Percentiles rank a stretch among this genome's conserved stretches.
Evolutionary conservation across 108 stramenopile species (phyloP).

Genomic region (Licmophora abbreviata): DNA sequence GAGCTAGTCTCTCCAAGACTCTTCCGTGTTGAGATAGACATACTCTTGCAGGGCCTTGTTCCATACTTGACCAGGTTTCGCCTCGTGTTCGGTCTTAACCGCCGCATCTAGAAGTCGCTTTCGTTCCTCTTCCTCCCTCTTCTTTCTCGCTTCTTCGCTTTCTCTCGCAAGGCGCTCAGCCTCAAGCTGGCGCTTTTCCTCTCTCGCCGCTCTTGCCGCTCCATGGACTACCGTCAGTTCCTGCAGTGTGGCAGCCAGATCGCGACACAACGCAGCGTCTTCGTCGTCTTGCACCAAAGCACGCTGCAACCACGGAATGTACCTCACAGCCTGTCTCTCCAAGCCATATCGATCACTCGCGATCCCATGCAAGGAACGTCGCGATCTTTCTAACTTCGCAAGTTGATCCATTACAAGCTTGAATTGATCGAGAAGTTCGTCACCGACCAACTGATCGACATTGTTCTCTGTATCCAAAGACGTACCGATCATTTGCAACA

Average conservation of each 20-base stretch:
- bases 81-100: constrained; percentile 58
- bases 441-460: constrained; percentile 1
- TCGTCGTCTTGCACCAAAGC: constrained; percentile 63
- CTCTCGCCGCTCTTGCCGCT: constrained; percentile 36
- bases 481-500: constrained; percentile 13
- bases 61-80: constrained; percentile 77
- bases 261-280: constrained; percentile 48
- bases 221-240: constrained; percentile 37
- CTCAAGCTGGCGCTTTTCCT: constrained; percentile 28
- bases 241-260: constrained; percentile 40
- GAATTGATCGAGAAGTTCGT: neutral
- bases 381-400: constrained; percentile 31
- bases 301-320: constrained; percentile 60
- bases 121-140: constrained; percentile 39
- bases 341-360: constrained; percentile 35
- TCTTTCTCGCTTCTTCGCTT: constrained; percentile 19
- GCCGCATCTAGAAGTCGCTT: constrained; percentile 47
- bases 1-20: constrained; percentile 76
- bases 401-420: constrained; percentile 15
- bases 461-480: constrained; percentile 8
- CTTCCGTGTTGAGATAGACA: constrained; percentile 71
- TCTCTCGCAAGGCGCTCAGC: constrained; percentile 21
- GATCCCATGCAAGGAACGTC: constrained; percentile 44
- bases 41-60: constrained; percentile 73
- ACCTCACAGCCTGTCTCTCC: constrained; percentile 57